Conservation (phyloP, 192 early-diverging fungal species). For the Chytriomyces confervae region DNA sequence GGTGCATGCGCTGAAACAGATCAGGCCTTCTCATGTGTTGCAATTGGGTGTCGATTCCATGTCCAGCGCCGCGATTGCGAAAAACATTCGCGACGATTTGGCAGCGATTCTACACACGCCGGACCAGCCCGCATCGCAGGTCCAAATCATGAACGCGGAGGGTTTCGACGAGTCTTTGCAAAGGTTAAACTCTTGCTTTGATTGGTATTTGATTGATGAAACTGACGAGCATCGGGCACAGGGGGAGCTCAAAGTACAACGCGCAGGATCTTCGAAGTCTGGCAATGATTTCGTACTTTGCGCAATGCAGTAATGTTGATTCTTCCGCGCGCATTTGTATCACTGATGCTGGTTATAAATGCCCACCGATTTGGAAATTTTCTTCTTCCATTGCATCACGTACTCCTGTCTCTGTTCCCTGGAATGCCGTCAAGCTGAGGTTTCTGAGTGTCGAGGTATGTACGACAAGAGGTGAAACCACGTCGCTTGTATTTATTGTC, state of each 20-base stretch:
- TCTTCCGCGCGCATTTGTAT: too few species aligned
- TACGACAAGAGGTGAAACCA: neutral
- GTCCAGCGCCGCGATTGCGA: neutral
- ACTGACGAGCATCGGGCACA: neutral
- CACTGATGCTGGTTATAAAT: too few species aligned
- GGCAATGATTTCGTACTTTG: constrained; percentile 73
- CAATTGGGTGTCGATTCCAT: constrained; percentile 43
- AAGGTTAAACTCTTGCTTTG: neutral
- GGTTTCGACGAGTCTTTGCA: constrained; percentile 32
- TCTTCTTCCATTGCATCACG: constrained; percentile 23
- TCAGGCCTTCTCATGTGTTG: constrained; percentile 74
- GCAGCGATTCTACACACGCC: neutral
- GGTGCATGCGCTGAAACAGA: constrained; percentile 63
- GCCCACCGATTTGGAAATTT: constrained; percentile 39
- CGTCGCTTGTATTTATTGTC: neutral
- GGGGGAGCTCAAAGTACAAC: constrained; percentile 55
- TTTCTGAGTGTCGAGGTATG: constrained; percentile 32
- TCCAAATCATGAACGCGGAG: constrained; percentile 40
- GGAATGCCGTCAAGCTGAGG: constrained; percentile 5
- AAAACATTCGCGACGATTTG: constrained; percentile 28
- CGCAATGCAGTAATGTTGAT: constrained; percentile 32
- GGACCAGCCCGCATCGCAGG: neutral
- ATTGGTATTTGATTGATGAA: neutral
- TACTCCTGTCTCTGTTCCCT: constrained; percentile 42
- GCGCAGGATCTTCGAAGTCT: constrained; percentile 72